These are phyloP conservation scores for Aspergillus tamarii DNA, from an alignment of 2,329 filamentous ascomycete species.

Conservation along the genomic window DNA sequence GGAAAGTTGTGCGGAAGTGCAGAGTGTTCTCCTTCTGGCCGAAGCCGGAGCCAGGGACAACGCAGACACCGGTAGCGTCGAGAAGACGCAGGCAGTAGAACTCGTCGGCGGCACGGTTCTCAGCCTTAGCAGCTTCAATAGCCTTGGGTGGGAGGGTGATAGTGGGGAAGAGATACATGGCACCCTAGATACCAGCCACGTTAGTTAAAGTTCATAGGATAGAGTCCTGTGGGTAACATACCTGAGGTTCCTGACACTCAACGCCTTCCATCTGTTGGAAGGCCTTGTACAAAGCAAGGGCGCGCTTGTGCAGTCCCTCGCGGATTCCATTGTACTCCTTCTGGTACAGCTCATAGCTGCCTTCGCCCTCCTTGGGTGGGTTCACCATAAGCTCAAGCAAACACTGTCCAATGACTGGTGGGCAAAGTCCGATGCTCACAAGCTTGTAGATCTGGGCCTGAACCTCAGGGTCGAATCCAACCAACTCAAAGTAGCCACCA, in stretches of 20 bases:
- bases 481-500: conserved; percentile 95
- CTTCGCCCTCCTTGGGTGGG: conserved; percentile 80
- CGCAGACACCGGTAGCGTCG: conserved; percentile 91
- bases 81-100: conserved; percentile 92
- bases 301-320: conserved; percentile 75
- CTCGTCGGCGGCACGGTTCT: conserved; percentile 79
- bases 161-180: conserved; percentile 98
- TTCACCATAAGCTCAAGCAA: conserved; percentile 98
- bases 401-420: conserved; percentile 94
- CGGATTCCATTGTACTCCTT: conserved; percentile 84
- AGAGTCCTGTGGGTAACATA: conserved; percentile 36
- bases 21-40: conserved; percentile 88
- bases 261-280: conserved; percentile 97
- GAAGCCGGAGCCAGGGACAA: conserved; percentile 90
- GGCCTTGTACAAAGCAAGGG: conserved; percentile 82
- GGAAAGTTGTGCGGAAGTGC: conserved; percentile 96
- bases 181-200: conserved; percentile 61
- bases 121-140: conserved; percentile 71
- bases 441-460: conserved; percentile 98
- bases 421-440: conserved; percentile 93
- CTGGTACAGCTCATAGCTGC: conserved; percentile 81
- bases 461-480: conserved; percentile 83
- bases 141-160: conserved; percentile 80
- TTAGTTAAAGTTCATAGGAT: neutral
- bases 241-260: conserved; percentile 78